A percentile compares a stretch with the other conserved stretches of the same genome.
Conservation (phyloP, 2,329 filamentous ascomycete species). For the Orbilia oligospora region DNA sequence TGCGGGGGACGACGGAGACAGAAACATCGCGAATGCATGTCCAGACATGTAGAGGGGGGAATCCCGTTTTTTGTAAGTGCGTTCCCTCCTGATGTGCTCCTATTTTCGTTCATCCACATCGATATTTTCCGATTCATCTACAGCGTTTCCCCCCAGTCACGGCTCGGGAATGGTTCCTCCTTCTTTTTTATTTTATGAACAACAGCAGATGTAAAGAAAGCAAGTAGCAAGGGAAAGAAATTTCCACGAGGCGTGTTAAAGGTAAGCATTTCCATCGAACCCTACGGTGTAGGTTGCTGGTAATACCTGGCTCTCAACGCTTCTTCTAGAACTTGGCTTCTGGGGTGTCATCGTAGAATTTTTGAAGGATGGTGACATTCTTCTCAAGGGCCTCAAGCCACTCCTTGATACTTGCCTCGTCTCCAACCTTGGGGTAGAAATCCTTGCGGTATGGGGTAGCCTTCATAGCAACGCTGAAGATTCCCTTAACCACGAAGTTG, state of each 20-base stretch:
- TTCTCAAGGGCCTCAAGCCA: constrained; percentile 76
- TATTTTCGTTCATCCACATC: background rate
- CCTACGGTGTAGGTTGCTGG: constrained; percentile 20
- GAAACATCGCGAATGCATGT: constrained; percentile 14
- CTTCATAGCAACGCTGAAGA: constrained; percentile 93
- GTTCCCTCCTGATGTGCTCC: background rate
- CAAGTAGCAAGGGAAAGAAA: background rate
- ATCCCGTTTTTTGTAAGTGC: constrained; percentile 4
- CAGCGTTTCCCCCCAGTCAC: constrained; percentile 12
- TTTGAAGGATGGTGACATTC: constrained; percentile 81
- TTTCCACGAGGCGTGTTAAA: constrained; percentile 15
- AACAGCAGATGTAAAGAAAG: background rate
- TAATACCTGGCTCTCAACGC: constrained; percentile 1
- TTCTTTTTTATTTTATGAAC: constrained; percentile 5
- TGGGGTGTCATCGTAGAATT: constrained; percentile 70
- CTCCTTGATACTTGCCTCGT: constrained; percentile 65
- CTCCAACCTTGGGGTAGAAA: constrained; percentile 90
- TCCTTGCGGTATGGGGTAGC: constrained; percentile 93
- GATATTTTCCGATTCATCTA: constrained; percentile 1
- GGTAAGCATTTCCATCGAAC: constrained; percentile 19
- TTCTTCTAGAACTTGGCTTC: constrained; percentile 36
- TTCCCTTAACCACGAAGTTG: constrained; percentile 87
- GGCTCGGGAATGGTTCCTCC: background rate
- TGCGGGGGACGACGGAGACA: constrained; percentile 1
- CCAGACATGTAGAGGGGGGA: background rate